These are phyloP conservation scores for Pythium sp. DNA, from an alignment of 352 stramenopile genomes.

Conservation along the genomic window DNA sequence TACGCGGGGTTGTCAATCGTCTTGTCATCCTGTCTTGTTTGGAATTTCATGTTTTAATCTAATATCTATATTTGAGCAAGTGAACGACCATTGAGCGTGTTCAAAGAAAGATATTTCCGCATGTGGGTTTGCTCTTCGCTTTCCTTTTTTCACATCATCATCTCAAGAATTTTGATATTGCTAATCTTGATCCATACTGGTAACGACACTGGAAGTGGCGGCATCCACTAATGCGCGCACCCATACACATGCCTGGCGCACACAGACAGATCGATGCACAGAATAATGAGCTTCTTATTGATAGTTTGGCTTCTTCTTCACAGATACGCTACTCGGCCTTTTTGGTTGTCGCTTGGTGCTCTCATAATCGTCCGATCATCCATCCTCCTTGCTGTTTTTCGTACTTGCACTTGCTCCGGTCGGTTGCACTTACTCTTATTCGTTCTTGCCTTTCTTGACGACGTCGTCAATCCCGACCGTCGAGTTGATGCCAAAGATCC, in stretches of 20 bases:
- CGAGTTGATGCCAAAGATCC: constrained; percentile 96
- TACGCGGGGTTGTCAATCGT: not conserved
- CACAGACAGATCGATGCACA: not conserved
- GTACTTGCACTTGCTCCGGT: constrained; percentile 1
- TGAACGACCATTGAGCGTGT: constrained; percentile 4
- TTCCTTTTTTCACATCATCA: not conserved
- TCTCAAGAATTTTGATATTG: not conserved
- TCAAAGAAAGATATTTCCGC: constrained; percentile 3
- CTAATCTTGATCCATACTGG: not conserved
- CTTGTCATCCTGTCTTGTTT: constrained; percentile 2
- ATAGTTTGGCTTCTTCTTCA: constrained; percentile 1
- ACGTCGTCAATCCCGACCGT: constrained; percentile 94
- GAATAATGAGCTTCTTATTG: constrained; percentile 8
- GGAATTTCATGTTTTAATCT: constrained; percentile 42
- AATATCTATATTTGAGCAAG: constrained; percentile 49
- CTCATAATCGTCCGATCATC: not conserved
- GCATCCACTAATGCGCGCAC: not conserved
- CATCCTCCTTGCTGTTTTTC: not conserved
- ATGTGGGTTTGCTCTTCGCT: not conserved
- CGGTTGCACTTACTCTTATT: constrained; percentile 21
- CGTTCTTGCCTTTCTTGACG: constrained; percentile 43
- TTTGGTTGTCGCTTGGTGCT: not conserved
- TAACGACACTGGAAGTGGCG: not conserved
- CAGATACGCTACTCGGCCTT: not conserved
- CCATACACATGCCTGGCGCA: not conserved